These are phyloP conservation scores for Apophysomyces sp. DNA, from an alignment of 371 early-diverging fungal species.

Conservation along the genomic window DNA sequence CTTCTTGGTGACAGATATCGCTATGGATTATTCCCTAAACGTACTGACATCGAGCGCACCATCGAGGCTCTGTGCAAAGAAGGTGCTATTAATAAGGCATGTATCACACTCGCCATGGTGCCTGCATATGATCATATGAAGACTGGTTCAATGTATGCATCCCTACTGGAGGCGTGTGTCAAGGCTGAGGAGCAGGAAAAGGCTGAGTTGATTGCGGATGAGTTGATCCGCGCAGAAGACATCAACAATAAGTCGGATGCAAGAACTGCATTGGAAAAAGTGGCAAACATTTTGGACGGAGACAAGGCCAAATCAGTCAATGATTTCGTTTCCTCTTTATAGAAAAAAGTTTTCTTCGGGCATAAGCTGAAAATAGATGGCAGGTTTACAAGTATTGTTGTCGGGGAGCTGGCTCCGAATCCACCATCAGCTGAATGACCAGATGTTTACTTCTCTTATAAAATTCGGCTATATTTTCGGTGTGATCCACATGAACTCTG, in stretches of 20 bases:
- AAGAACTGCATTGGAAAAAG: constrained; percentile 8
- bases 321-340: constrained; percentile 10
- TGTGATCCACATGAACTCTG: constrained; percentile 18
- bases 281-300: constrained; percentile 6
- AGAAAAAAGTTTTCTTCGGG: constrained; percentile 1
- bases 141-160: constrained; percentile 16
- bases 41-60: constrained; percentile 7
- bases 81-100: constrained; percentile 13
- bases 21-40: constrained; percentile 28
- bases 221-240: constrained; percentile 3
- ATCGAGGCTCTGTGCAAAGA: constrained; percentile 3
- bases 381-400: constrained; percentile 22
- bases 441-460: constrained; percentile 26
- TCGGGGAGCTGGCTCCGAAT: constrained; percentile 7
- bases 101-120: constrained; percentile 18
- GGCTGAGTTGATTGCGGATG: constrained; percentile 10
- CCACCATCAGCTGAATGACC: constrained; percentile 20
- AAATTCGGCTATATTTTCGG: constrained; percentile 20
- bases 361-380: neutral
- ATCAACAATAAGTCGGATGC: constrained; percentile 12
- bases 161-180: constrained; percentile 9
- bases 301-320: constrained; percentile 14
- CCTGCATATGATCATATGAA: constrained; percentile 1
- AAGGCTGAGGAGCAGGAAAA: neutral
- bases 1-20: constrained; percentile 37